These are phyloP conservation scores for Chaetomium olivaceum DNA, from an alignment of 2,329 filamentous ascomycete species.

Conservation along the genomic window DNA sequence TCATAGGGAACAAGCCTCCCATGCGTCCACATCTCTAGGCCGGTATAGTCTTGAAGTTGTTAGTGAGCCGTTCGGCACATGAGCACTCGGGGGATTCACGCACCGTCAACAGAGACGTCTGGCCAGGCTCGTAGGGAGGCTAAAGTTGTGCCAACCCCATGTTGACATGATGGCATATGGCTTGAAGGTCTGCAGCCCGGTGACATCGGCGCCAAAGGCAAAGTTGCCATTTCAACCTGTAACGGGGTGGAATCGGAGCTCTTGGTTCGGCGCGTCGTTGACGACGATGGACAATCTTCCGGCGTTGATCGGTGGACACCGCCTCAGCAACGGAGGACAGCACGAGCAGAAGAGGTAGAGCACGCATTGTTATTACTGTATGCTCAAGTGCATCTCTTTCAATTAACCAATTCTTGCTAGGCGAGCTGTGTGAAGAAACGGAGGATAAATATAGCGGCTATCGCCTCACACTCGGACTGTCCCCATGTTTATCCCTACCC, in stretches of 20 bases:
- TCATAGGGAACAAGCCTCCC: conserved; percentile 45
- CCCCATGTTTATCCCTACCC: not conserved
- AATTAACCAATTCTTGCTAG: not conserved
- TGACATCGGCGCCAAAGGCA: conserved; percentile 50
- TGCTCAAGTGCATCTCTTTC: too few species aligned
- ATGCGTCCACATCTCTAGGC: conserved; percentile 47
- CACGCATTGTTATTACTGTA: conserved; percentile 20
- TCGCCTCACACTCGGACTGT: not conserved
- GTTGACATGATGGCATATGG: conserved; percentile 50
- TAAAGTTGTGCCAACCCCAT: conserved; percentile 54
- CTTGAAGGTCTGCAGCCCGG: conserved; percentile 49
- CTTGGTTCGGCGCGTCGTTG: conserved; percentile 50
- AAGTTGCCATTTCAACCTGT: conserved; percentile 53
- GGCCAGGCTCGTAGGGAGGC: conserved; percentile 43
- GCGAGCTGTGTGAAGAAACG: not conserved
- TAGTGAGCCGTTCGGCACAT: not conserved
- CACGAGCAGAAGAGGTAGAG: conserved; percentile 24
- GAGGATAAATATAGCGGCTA: conserved; percentile 6
- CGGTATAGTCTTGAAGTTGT: conserved; percentile 39
- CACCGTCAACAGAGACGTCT: conserved; percentile 41
- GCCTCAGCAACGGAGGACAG: conserved; percentile 28
- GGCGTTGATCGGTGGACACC: conserved; percentile 36
- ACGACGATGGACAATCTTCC: conserved; percentile 43
- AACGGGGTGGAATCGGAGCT: conserved; percentile 54
- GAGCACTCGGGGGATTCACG: conserved; percentile 12